Evolutionary conservation across 352 stramenopile genomes (phyloP), one percentile per base, ranked within the genome.

Genomic region (Sclerospora graminicola): DNA sequence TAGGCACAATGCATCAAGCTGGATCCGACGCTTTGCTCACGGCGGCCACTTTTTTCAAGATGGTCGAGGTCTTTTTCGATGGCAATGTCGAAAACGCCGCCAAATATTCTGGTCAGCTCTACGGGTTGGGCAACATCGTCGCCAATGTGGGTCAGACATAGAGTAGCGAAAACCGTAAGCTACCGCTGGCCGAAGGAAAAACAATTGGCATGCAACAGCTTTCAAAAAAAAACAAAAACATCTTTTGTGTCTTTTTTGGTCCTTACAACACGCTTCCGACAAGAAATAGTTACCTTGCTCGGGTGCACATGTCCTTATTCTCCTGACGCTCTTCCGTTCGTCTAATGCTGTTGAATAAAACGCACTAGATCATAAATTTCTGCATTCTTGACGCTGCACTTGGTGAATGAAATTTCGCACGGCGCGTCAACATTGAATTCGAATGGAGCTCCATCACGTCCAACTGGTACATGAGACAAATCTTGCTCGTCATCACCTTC

Each of bases 1-100:
- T 99, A 80, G 96, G 96, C 36, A 96, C 85, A 18, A 98, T 98
- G 88, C 96, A 99, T 82, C 96, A 99, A 73, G 96, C 96, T 37
- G 96, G 96, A 39, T 97, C 84, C 18, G 96, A 99, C 62, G 94
- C 86, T 18, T 68, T 99, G 30, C 81, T 99, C 41, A 99, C 96
- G 13, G 85, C 84, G 30, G 79, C 84, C 31, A 91, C 85, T 16
- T 96, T 95, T 55, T 96, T 96, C 66, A 89, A 89, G 63, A 90
- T 93, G 76, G 75, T 90, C 34, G 77, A 93, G 23, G 70, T 89
- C 21, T 90, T 89, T 48, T 93, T 89, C 39, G 73, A 93, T 44
- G 74, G 74, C 51, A 87, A 89, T 33, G 75, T 89, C 31, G 74
- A 85, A 40, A 89, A 87, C 38, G 76, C 77, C 39, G 48, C 42